Conservation (phyloP, 345 rosid genomes). For the Euphorbia tirucalli region DNA sequence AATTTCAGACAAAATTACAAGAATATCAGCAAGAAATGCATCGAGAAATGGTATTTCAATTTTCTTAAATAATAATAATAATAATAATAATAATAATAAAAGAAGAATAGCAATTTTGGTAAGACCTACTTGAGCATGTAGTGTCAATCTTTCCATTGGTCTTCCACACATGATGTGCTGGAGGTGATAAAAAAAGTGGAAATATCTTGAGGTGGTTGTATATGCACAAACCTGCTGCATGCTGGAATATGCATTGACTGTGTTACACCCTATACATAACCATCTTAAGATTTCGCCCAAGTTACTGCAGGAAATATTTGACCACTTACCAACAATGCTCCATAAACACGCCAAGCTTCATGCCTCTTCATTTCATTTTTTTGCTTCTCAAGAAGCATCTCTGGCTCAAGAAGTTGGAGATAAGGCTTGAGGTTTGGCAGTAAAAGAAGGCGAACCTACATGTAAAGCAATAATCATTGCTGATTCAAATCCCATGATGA, state of each 20-base stretch:
- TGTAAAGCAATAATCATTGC: constrained; percentile 10
- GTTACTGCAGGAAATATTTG: neutral
- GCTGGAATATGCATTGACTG: constrained; percentile 41
- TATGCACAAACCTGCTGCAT: constrained; percentile 67
- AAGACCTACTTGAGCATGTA: constrained; percentile 43
- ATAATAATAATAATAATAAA: neutral
- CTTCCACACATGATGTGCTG: constrained; percentile 40
- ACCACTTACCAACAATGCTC: constrained; percentile 70
- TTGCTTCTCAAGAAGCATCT: constrained; percentile 76
- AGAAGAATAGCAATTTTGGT: neutral
- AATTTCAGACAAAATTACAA: neutral
- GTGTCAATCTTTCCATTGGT: constrained; percentile 47
- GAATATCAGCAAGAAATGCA: neutral
- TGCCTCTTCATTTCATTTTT: constrained; percentile 83
- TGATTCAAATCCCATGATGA: constrained; percentile 6
- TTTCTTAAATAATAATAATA: neutral
- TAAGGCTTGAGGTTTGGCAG: constrained; percentile 80
- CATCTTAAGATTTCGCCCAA: constrained; percentile 1
- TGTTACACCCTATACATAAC: neutral
- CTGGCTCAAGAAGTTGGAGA: constrained; percentile 80
- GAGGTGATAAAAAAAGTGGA: constrained; percentile 58
- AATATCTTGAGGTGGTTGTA: constrained; percentile 71
- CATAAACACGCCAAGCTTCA: constrained; percentile 94
- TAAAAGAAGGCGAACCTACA: constrained; percentile 74
- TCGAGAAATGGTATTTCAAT: neutral